Percentiles rank a stretch among this genome's conserved stretches.
Evolutionary conservation across 2,329 filamentous ascomycete species (phyloP).

Genomic region (Epichloe brachyelytri): DNA sequence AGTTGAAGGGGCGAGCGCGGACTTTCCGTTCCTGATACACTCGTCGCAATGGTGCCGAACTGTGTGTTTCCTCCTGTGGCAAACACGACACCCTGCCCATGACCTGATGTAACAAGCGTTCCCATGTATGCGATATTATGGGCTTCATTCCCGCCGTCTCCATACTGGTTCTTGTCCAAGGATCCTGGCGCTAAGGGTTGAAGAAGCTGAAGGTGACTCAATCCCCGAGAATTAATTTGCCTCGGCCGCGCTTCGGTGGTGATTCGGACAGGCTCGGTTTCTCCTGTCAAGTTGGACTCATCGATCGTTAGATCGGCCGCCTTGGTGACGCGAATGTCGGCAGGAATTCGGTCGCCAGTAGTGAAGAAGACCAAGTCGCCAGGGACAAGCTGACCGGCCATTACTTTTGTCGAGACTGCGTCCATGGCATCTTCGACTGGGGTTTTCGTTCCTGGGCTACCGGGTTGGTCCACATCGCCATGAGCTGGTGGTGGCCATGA

Average conservation of each 20-base stretch:
- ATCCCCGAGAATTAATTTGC: conserved; percentile 14
- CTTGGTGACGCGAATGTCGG: conserved; percentile 87
- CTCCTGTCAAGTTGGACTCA: conserved; percentile 90
- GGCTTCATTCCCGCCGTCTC: conserved; percentile 48
- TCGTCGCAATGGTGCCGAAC: conserved; percentile 91
- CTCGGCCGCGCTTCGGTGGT: conserved; percentile 44
- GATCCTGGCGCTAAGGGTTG: conserved; percentile 28
- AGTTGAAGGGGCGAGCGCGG: conserved; percentile 86
- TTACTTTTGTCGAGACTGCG: conserved; percentile 68
- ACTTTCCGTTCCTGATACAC: conserved; percentile 87
- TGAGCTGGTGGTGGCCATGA: conserved; percentile 35
- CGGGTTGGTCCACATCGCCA: conserved; percentile 30
- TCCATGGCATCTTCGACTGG: conserved; percentile 53
- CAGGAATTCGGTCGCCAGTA: conserved; percentile 90
- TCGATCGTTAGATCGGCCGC: conserved; percentile 87
- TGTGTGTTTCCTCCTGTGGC: conserved; percentile 88
- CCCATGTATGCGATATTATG: conserved; percentile 98
- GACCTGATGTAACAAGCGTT: conserved; percentile 84
- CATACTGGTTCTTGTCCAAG: conserved; percentile 43
- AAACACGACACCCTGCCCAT: conserved; percentile 95
- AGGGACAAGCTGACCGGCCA: conserved; percentile 75
- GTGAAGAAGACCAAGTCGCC: conserved; percentile 90
- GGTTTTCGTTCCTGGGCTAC: conserved; percentile 36
- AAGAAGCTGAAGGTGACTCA: conserved; percentile 17
- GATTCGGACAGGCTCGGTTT: conserved; percentile 86